Conservation (phyloP, 306 rosid species). For the Luffa acutangula region DNA sequence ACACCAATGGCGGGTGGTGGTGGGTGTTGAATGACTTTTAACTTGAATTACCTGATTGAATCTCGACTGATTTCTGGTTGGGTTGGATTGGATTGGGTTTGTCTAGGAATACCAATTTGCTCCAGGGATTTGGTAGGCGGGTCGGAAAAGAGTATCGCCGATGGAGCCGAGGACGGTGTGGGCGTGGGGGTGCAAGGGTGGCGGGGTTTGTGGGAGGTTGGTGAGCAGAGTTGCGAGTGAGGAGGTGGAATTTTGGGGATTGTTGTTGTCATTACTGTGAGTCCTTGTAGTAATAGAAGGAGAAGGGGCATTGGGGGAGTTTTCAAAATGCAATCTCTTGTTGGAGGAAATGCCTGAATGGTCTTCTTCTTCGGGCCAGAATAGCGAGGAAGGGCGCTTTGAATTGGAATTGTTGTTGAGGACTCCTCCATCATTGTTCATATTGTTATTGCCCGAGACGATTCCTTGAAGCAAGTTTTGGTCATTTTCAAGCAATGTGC, state of each 20-base stretch:
- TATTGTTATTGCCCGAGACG: not conserved
- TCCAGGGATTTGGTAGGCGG: constrained; percentile 35
- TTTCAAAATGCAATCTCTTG: constrained; percentile 38
- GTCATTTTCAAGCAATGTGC: constrained; percentile 34
- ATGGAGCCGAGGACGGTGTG: constrained; percentile 29
- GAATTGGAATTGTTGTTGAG: not conserved
- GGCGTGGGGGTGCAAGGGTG: constrained; percentile 36
- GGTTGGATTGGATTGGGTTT: not conserved
- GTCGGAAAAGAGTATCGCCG: constrained; percentile 17
- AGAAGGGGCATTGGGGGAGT: constrained; percentile 12
- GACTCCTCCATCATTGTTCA: not conserved
- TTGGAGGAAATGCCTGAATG: constrained; percentile 21
- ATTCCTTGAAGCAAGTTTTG: constrained; percentile 43
- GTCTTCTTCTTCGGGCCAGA: constrained; percentile 38
- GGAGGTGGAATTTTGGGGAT: constrained; percentile 21
- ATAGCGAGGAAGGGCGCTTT: constrained; percentile 36
- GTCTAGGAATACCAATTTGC: constrained; percentile 51
- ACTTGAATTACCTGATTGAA: not conserved
- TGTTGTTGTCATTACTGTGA: not conserved
- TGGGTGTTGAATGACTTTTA: not conserved
- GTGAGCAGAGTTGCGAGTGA: constrained; percentile 41
- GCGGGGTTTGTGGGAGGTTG: constrained; percentile 40
- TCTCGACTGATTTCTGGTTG: not conserved
- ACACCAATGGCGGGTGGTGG: not conserved
- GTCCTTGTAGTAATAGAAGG: constrained; percentile 21